Base-by-base conservation (phyloP, 2,329 filamentous ascomycete species). In the Ceratocystis lukuohia region DNA sequence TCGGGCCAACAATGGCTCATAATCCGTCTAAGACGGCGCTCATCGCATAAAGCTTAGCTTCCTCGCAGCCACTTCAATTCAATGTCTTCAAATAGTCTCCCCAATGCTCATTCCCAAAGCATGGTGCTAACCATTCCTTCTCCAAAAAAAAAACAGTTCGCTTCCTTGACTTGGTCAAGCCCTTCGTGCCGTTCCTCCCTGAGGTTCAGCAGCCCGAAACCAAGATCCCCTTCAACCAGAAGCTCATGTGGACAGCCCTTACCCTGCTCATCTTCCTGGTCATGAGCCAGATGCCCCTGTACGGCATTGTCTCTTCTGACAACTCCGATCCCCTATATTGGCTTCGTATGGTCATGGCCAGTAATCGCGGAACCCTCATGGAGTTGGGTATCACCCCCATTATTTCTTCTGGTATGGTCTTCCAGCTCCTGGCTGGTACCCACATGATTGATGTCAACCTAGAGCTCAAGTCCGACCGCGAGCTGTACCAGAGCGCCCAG, bases 401-500 rank as follows among this genome's bases (percentile, higher is more conserved):
- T 79, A 97, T 99, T 80, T 96, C 94, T 69, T 97, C 94, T 46
- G 94, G 94, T 79, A 99, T 99, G 94, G 91, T 99, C 74, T 99
- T 99, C 86, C 94, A 99, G 87, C 92, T 99, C 74, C 89, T 99
- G 71, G 94, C 94, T 75, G 94, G 94, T 76, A 99, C 94, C 77
- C 94, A 99, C 84, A 88, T 97, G 81, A 97, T 99, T 79, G 94
- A 99, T 77, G 93, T 99, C 83, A 97, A 99, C 85, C 89, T 99
- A 74, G 94, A 99, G 84, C 88, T 97, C 79, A 99, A 99, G 85
- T 94, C 93, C 78, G 94, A 99, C 80, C 94, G 94, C 79, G 94
- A 99, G 83, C 87, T 99, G 71, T 99, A 99, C 86, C 94, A 99
- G 83, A 99, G 93, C 70, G 94, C 95, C 66, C 94, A 99, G 84